Percentiles rank a stretch among this genome's conserved stretches.
These are phyloP conservation scores for Geotrichum bryndzae DNA, from an alignment of 1,139 yeast genomes.

Conservation along the genomic window DNA sequence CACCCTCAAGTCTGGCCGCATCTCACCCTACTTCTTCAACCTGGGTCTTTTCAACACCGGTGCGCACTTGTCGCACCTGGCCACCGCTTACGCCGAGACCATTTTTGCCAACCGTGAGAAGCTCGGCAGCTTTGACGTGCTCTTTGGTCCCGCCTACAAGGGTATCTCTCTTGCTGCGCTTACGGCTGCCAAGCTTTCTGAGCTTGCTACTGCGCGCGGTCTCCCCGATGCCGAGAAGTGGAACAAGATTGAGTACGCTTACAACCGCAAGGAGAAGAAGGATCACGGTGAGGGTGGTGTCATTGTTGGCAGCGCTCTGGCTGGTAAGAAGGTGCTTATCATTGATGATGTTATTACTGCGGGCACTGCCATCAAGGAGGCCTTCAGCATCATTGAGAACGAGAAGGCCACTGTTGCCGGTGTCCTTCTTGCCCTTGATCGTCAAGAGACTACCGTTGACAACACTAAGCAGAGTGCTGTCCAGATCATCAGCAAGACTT, in stretches of 20 bases:
- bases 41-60: conserved; percentile 86
- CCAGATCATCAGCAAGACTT: conserved; percentile 64
- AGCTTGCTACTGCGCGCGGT: conserved; percentile 65
- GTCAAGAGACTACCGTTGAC: conserved; percentile 74
- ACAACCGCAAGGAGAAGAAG: conserved; percentile 66
- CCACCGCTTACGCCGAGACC: conserved; percentile 82
- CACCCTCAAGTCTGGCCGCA: conserved; percentile 86
- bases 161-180: conserved; percentile 95
- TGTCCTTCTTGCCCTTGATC: conserved; percentile 83
- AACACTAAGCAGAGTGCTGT: conserved; percentile 62
- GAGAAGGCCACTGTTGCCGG: conserved; percentile 77
- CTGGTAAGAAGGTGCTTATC: conserved; percentile 66
- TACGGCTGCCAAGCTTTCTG: conserved; percentile 86
- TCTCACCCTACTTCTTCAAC: conserved; percentile 95
- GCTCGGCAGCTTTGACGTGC: conserved; percentile 56
- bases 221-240: conserved; percentile 38
- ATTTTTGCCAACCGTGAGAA: conserved; percentile 42
- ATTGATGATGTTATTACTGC: conserved; percentile 98
- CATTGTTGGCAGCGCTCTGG: conserved; percentile 77
- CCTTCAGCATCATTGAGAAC: conserved; percentile 66
- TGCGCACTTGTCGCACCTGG: conserved; percentile 65
- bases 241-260: conserved; percentile 36
- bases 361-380: conserved; percentile 96
- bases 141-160: conserved; percentile 97
- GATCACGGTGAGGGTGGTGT: conserved; percentile 98